phyloP scores from a whole-genome alignment of 768 basidiomycete genomes.

The Tubosaeta sp. region DNA sequence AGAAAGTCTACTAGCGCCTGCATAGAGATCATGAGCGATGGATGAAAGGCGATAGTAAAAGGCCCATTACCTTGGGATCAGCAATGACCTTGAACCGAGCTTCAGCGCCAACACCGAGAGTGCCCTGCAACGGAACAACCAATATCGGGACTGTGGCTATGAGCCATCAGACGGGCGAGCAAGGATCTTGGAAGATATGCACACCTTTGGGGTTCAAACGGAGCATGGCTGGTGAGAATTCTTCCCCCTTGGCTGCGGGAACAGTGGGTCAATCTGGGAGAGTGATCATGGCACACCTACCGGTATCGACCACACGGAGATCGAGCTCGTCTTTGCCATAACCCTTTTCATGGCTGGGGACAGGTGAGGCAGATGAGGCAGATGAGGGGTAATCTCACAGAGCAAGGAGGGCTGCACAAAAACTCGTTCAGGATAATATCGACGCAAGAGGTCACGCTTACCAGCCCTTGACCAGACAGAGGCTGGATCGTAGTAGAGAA shows the following conservation, averaged over 20 bases:
- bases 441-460: constrained; percentile 27
- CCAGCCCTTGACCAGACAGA: constrained; percentile 67
- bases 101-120: constrained; percentile 63
- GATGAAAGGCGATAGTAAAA: not conserved
- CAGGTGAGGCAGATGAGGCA: not conserved
- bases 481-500: constrained; percentile 62
- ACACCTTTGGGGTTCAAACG: constrained; percentile 75
- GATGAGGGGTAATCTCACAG: constrained; percentile 38
- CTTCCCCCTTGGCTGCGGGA: constrained; percentile 66
- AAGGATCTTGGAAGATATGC: constrained; percentile 3
- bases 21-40: not conserved
- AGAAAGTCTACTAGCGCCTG: constrained; percentile 77
- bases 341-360: constrained; percentile 65
- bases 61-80: constrained; percentile 52
- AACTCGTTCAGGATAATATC: not conserved
- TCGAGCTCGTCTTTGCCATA: constrained; percentile 76
- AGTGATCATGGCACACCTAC: constrained; percentile 31
- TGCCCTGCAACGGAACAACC: constrained; percentile 78
- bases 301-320: constrained; percentile 61
- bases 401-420: constrained; percentile 45
- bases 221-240: constrained; percentile 69
- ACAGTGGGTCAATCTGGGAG: not conserved
- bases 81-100: constrained; percentile 78
- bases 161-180: not conserved
- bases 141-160: constrained; percentile 77